Evolutionary conservation across 331 rosid genomes (phyloP).

Genomic region (Telfairia occidentalis): DNA sequence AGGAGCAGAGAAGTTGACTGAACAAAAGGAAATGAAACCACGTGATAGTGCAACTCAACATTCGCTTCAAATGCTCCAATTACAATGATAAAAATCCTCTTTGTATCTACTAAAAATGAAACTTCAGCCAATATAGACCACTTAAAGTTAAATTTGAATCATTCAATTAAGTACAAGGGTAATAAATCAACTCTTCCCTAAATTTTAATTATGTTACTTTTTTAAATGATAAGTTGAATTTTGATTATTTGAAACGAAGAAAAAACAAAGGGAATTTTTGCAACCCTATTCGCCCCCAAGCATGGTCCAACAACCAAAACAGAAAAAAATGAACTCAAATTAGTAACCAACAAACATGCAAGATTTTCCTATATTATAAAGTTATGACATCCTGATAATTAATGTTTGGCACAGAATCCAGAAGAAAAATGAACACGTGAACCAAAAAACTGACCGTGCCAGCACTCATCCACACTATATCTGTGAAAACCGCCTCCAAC

Average conservation of each 20-base stretch:
- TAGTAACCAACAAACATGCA: not conserved
- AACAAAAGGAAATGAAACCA: not conserved
- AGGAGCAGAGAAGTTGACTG: not conserved
- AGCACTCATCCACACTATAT: conserved; percentile 93
- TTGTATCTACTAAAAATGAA: not conserved
- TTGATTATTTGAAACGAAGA: too few relatives aligned
- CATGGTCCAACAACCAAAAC: not conserved
- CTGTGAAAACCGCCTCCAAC: conserved; percentile 95
- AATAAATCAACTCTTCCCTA: too few relatives aligned
- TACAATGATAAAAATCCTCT: not conserved
- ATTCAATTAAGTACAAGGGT: too few relatives aligned
- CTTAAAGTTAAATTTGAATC: too few relatives aligned
- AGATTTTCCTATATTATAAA: not conserved
- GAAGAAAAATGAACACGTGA: not conserved
- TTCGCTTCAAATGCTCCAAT: not conserved
- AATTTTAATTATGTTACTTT: too few relatives aligned
- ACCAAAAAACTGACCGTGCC: conserved; percentile 69
- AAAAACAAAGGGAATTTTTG: too few relatives aligned
- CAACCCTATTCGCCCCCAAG: too few relatives aligned
- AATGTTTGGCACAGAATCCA: not conserved
- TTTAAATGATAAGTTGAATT: too few relatives aligned
- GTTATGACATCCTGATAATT: not conserved
- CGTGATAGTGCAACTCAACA: not conserved
- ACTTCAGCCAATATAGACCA: too few relatives aligned
- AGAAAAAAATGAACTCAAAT: not conserved